These are phyloP conservation scores for Grammothele lineata DNA, from an alignment of 768 basidiomycete genomes.

Conservation along the genomic window DNA sequence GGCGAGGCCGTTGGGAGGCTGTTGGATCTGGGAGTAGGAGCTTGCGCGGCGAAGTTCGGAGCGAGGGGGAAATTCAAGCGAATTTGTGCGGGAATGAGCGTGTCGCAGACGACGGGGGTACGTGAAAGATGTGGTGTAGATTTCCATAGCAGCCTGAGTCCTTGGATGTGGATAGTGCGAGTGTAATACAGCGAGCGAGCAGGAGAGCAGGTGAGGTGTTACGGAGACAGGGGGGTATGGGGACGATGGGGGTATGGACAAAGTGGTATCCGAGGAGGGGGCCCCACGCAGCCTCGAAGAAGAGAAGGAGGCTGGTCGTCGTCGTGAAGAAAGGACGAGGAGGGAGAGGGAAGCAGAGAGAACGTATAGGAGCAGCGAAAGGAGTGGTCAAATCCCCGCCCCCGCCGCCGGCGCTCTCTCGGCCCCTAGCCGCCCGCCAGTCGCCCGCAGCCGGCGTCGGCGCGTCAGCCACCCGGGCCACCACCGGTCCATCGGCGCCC, in stretches of 20 bases:
- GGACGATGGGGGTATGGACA: slow-evolving; percentile 30
- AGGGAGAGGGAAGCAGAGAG: slow-evolving; percentile 14
- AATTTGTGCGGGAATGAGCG: slow-evolving; percentile 57
- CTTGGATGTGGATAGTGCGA: slow-evolving; percentile 17
- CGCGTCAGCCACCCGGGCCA: background rate
- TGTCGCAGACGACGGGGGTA: slow-evolving; percentile 80
- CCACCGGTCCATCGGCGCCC: background rate
- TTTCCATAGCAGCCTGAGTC: slow-evolving; percentile 59
- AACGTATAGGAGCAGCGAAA: slow-evolving; percentile 5
- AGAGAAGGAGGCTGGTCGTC: slow-evolving; percentile 26
- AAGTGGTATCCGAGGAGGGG: slow-evolving; percentile 29
- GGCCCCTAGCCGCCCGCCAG: background rate
- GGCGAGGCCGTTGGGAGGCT: slow-evolving; percentile 26
- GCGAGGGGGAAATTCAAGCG: slow-evolving; percentile 55
- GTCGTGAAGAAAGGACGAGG: slow-evolving; percentile 26
- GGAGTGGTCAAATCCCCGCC: slow-evolving; percentile 1
- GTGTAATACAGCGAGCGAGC: slow-evolving; percentile 23
- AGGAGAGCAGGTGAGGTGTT: slow-evolving; percentile 21
- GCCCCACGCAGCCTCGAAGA: slow-evolving; percentile 28
- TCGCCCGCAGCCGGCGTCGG: background rate
- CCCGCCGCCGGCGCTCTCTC: background rate
- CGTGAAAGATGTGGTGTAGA: slow-evolving; percentile 93
- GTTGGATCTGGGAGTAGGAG: slow-evolving; percentile 35
- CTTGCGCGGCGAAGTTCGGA: slow-evolving; percentile 39
- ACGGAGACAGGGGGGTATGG: slow-evolving; percentile 29